Base-by-base conservation (phyloP, 495 filamentous ascomycete genomes). In the Massariosphaeria phaeospora region DNA sequence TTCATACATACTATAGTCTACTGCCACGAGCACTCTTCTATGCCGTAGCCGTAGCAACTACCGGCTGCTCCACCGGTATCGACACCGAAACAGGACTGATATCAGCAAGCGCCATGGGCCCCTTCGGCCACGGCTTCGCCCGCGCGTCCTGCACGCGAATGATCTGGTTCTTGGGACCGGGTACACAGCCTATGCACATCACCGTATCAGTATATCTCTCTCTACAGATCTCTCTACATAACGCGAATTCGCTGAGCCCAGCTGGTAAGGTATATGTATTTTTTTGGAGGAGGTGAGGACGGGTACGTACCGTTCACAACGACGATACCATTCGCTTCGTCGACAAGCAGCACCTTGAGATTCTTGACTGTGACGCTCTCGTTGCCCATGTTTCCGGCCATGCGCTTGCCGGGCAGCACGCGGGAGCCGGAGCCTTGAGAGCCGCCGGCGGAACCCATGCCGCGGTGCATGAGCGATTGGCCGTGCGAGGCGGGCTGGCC, bases 401-500 rank as follows among this genome's bases (percentile, higher is more conserved):
- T 98, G 71, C 87, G 88, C 82, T 98, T 98, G 44, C 93, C 93
- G 0, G 93, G 93, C 53, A 85, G 79, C 35, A 98, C 93, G 62
- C 93, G 77, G 36, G 88, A 93, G 69, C 93, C 93, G 68, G 86
- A 82, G 59, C 93, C 93, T 70, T 98, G 93, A 63, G 83, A 83
- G 31, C 83, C 87, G 59, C 93, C 93, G 11, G 80, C 74, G 3
- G 87, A 90, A 75, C 93, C 93, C 75, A 96, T 85, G 2, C 85
- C 83, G 64, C 93, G 79, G 75, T 98, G 93, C 42, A 84, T 88
- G 71, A 87, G 79, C 63, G 91, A 96, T 62, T 89, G 89, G 79
- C 93, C 93, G 73, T 98, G 93, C 63, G 84, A 90, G 46, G 90
- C 89, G 58, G 83, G 85, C 74, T 98, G 93, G 56, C 93, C 93